Base-by-base conservation (phyloP, 495 filamentous ascomycete genomes). In the Entonaema liquescens region DNA sequence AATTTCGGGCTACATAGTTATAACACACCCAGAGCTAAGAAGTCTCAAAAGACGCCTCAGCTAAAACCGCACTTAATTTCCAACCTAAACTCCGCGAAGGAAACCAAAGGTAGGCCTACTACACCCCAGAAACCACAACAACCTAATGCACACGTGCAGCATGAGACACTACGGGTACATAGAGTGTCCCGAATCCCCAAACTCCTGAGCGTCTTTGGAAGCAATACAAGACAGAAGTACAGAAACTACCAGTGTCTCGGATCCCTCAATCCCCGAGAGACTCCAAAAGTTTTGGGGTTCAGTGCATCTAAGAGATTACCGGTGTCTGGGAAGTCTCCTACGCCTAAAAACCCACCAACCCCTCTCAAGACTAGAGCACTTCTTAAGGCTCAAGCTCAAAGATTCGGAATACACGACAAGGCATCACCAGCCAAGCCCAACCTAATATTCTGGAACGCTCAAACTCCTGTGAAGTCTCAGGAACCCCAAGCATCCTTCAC, bases 21-120 rank as follows among this genome's bases (percentile, higher is more conserved):
- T 38, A 78, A 26, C 60, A 73, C n/a, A 62, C 71, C 42, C 38
- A 78, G 62, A 68, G 83, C 81, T 85, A 93, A 79, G 81, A 87
- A 82, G 81, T 85, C 77, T 79, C 81, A 79, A 67, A 89, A 84
- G 76, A 78, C 82, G 28, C 82, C 85, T 47, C 89, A 83, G 54
- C 69, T 80, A 26, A 85, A 85, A 71, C 83, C 83, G 44, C 83
- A 84, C 62, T 74, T 85, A 35, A 85, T 85, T 59, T 77, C 83
- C 5, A 85, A 85, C 62, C 72, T 85, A 49, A 84, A 79, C 62
- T 80, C 81, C 11, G 77, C 79, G 33, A 83, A 78, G 64, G 82
- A 84, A 38, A 74, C 80, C 40, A 85, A 84, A 79, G 76, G 83
- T 84, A 76, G 65, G 79, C 77, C n/a, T 58, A 53, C 21, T 31